phyloP scores from a whole-genome alignment of 306 rosid genomes.

The Glycine tomentella region DNA sequence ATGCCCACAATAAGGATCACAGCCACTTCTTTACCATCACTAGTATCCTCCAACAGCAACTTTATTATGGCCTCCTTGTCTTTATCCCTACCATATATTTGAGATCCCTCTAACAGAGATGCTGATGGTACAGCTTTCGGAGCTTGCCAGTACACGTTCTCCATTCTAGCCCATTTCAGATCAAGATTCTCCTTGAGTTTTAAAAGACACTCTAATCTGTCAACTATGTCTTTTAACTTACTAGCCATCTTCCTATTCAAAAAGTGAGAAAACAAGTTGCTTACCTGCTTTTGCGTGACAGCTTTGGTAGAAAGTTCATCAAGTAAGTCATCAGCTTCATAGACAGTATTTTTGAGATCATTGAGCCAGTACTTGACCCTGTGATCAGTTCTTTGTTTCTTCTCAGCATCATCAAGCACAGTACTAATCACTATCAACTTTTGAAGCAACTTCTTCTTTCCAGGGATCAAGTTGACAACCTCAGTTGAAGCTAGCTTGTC shows the following conservation, averaged over 20 bases:
- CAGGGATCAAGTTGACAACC: neutral
- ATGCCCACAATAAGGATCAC: conserved; percentile 2
- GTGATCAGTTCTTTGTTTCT: neutral
- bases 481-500: neutral
- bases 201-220: neutral
- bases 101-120: neutral
- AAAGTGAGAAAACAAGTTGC: neutral
- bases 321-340: neutral
- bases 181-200: neutral
- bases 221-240: neutral
- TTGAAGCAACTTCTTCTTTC: neutral
- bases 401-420: conserved; percentile 3
- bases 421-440: neutral
- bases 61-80: neutral
- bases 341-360: neutral
- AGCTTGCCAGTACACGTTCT: neutral
- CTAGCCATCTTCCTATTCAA: neutral
- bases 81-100: neutral
- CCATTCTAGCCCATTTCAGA: neutral
- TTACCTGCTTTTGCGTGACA: neutral
- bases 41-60: neutral
- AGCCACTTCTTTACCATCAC: neutral
- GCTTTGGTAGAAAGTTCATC: conserved; percentile 6
- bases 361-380: neutral
- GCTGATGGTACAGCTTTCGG: neutral